Percentiles rank a stretch among this genome's conserved stretches.
Evolutionary conservation across 2,329 filamentous ascomycete genomes (phyloP).

Genomic region (Aspergillus sp.): DNA sequence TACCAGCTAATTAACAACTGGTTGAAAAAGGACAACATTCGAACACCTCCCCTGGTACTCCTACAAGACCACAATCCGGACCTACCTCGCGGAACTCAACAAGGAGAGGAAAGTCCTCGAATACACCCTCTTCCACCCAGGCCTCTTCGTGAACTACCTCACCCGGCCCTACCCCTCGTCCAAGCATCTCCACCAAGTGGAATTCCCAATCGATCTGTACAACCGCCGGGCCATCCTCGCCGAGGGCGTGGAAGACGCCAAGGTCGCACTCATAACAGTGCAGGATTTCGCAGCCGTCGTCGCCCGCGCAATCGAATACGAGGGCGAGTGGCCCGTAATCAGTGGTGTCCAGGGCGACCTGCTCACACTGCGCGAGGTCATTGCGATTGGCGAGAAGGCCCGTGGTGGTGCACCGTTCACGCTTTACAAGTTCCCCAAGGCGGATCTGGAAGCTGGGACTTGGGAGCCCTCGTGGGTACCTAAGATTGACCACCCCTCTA

Average conservation of each 20-base stretch:
- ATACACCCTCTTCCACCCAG: slow-evolving; percentile 13
- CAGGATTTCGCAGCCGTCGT: slow-evolving; percentile 6
- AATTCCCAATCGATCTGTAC: neutral
- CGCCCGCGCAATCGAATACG: neutral
- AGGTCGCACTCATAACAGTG: neutral
- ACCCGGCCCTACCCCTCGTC: slow-evolving; percentile 1
- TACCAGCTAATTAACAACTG: neutral
- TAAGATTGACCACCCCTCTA: slow-evolving; percentile 1
- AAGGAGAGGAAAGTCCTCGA: slow-evolving; percentile 8
- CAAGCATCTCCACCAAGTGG: neutral
- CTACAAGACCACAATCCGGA: slow-evolving; percentile 4
- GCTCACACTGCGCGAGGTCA: neutral
- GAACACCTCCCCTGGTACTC: slow-evolving; percentile 7
- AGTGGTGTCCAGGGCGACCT: neutral
- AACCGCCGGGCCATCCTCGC: slow-evolving; percentile 2
- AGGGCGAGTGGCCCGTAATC: slow-evolving; percentile 11
- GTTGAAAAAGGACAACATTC: neutral
- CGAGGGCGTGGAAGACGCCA: neutral
- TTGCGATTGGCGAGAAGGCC: neutral
- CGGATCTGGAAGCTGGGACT: neutral
- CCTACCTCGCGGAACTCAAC: slow-evolving; percentile 9
- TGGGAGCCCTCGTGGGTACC: slow-evolving; percentile 6
- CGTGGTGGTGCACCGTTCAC: slow-evolving; percentile 1
- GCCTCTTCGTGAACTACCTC: slow-evolving; percentile 6
- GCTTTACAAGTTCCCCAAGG: neutral